These are phyloP conservation scores for Gomphus bonarii DNA, from an alignment of 1,284 basidiomycete species.

Conservation along the genomic window DNA sequence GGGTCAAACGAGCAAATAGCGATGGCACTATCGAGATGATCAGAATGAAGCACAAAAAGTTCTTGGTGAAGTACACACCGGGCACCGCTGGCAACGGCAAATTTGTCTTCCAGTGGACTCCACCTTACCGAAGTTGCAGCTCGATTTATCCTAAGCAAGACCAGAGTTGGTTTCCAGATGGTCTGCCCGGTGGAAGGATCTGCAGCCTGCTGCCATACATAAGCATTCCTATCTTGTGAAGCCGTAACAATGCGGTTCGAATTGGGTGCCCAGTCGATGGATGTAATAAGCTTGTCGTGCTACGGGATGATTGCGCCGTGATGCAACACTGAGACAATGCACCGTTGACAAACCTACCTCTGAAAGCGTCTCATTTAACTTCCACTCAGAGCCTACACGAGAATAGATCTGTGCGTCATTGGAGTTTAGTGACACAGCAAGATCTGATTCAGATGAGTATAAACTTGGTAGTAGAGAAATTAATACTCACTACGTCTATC, in stretches of 20 bases:
- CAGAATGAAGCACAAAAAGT: constrained; percentile 5
- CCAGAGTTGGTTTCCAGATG: constrained; percentile 95
- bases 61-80: constrained; percentile 39
- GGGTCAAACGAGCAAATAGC: constrained; percentile 92
- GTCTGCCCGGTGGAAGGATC: constrained; percentile 60
- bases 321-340: neutral
- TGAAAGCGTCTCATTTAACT: constrained; percentile 67
- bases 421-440: constrained; percentile 87
- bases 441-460: constrained; percentile 41
- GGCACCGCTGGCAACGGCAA: constrained; percentile 95
- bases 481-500: constrained; percentile 69
- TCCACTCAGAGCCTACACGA: constrained; percentile 64
- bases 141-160: constrained; percentile 88
- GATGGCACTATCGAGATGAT: constrained; percentile 54
- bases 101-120: constrained; percentile 98
- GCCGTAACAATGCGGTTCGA: constrained; percentile 98
- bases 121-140: constrained; percentile 94
- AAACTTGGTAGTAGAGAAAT: neutral
- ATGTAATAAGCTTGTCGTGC: constrained; percentile 98
- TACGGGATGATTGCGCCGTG: constrained; percentile 23
- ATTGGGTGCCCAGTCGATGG: constrained; percentile 96
- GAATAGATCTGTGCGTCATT: constrained; percentile 83
- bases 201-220: constrained; percentile 87
- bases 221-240: constrained; percentile 97
- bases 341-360: constrained; percentile 48